phyloP scores from a whole-genome alignment of 179 eudicot genomes.

The Beta macrorhiza region DNA sequence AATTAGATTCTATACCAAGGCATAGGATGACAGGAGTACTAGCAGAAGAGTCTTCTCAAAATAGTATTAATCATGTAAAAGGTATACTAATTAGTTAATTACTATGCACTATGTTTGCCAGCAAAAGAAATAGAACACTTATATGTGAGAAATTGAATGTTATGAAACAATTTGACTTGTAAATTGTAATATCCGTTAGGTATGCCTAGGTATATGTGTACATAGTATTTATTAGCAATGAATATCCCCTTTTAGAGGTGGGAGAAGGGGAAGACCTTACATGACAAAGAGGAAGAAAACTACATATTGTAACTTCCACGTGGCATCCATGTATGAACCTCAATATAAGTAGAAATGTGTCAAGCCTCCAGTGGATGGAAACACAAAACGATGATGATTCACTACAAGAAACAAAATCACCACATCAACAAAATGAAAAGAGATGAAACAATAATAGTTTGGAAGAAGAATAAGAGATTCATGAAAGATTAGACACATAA shows the following conservation, averaged over 20 bases:
- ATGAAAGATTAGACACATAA: neutral
- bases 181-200: neutral
- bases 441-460: neutral
- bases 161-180: neutral
- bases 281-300: constrained; percentile 54
- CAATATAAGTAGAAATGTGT: constrained; percentile 48
- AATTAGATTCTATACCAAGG: neutral
- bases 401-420: constrained; percentile 36
- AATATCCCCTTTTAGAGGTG: neutral
- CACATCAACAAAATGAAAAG: neutral
- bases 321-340: constrained; percentile 56
- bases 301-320: constrained; percentile 43
- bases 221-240: neutral
- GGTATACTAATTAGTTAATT: neutral
- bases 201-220: neutral
- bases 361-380: constrained; percentile 56
- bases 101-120: neutral
- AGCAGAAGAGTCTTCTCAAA: neutral
- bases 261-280: constrained; percentile 31
- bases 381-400: constrained; percentile 48
- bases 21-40: neutral
- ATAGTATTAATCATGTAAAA: neutral
- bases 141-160: neutral
- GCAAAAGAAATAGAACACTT: neutral
- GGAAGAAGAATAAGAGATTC: neutral